These are phyloP conservation scores for Coemansia sp. DNA, from an alignment of 192 early-diverging fungal genomes.

Conservation along the genomic window DNA sequence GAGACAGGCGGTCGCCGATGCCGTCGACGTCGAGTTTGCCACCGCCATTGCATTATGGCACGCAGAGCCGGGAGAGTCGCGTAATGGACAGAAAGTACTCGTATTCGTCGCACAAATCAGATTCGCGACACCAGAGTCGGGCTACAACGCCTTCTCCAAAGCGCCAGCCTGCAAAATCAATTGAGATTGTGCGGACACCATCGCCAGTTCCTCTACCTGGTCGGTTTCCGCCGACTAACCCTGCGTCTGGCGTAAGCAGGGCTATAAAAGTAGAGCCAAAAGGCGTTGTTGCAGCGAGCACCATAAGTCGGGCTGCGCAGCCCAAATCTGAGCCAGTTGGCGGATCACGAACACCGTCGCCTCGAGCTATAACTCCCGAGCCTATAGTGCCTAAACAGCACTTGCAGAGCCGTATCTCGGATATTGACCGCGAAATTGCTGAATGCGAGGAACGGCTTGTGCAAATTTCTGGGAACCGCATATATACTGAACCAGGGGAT, in stretches of 20 bases:
- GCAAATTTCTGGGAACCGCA: conserved; percentile 17
- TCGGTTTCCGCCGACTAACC: not conserved
- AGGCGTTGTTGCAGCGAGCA: not conserved
- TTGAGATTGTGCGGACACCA: conserved; percentile 14
- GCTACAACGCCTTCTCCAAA: conserved; percentile 23
- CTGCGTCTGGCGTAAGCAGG: not conserved
- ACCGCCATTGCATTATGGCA: not conserved
- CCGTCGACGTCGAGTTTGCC: conserved; percentile 5
- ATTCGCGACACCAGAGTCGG: conserved; percentile 8
- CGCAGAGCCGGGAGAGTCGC: not conserved
- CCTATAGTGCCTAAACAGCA: conserved; percentile 5
- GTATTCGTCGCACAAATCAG: conserved; percentile 9
- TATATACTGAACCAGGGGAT: not conserved
- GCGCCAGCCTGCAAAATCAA: not conserved
- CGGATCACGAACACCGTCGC: conserved; percentile 6
- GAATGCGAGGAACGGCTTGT: conserved; percentile 38
- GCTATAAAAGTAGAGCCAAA: not conserved
- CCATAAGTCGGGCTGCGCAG: not conserved
- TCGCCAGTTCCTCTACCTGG: conserved; percentile 15
- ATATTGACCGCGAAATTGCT: conserved; percentile 43
- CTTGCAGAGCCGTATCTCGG: conserved; percentile 34
- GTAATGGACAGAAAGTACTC: conserved; percentile 12
- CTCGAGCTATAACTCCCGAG: conserved; percentile 2
- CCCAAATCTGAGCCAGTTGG: not conserved
- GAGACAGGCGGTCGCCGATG: conserved; percentile 11